These are phyloP conservation scores for Pseudogymnoascus verrucosus DNA, from an alignment of 2,329 filamentous ascomycete genomes.

Conservation along the genomic window DNA sequence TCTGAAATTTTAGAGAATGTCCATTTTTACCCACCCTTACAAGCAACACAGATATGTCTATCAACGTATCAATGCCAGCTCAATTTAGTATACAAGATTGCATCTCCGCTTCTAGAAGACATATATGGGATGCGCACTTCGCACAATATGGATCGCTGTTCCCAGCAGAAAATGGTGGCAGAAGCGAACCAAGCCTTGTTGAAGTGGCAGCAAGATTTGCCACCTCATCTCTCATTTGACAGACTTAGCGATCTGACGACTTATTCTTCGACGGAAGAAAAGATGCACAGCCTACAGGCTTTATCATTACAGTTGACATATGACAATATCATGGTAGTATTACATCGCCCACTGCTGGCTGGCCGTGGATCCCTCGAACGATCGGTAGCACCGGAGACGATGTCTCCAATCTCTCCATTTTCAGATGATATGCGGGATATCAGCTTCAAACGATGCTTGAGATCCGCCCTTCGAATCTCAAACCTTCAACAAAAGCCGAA, in stretches of 20 bases:
- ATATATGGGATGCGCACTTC: slow-evolving; percentile 22
- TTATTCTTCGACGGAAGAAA: slow-evolving; percentile 13
- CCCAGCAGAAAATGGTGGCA: slow-evolving; percentile 18
- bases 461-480: slow-evolving; percentile 34
- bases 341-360: slow-evolving; percentile 36
- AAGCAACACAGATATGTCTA: neutral
- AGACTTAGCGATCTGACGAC: slow-evolving; percentile 17
- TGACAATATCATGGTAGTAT: slow-evolving; percentile 35
- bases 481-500: slow-evolving; percentile 28
- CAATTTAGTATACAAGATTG: slow-evolving; percentile 26
- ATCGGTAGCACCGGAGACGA: slow-evolving; percentile 10
- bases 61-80: slow-evolving; percentile 22
- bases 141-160: slow-evolving; percentile 9
- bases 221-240: slow-evolving; percentile 21
- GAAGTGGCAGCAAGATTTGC: slow-evolving; percentile 23
- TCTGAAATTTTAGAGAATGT: slow-evolving; percentile 25
- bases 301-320: slow-evolving; percentile 36
- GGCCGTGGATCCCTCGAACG: slow-evolving; percentile 21
- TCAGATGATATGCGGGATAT: slow-evolving; percentile 10
- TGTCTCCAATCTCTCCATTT: slow-evolving; percentile 14
- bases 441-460: slow-evolving; percentile 28
- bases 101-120: slow-evolving; percentile 25
- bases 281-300: slow-evolving; percentile 29
- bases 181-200: slow-evolving; percentile 19
- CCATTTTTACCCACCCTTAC: neutral